These are phyloP conservation scores for Stachybotrys chlorohalonatus DNA, from an alignment of 2,329 filamentous ascomycete species.

Conservation along the genomic window DNA sequence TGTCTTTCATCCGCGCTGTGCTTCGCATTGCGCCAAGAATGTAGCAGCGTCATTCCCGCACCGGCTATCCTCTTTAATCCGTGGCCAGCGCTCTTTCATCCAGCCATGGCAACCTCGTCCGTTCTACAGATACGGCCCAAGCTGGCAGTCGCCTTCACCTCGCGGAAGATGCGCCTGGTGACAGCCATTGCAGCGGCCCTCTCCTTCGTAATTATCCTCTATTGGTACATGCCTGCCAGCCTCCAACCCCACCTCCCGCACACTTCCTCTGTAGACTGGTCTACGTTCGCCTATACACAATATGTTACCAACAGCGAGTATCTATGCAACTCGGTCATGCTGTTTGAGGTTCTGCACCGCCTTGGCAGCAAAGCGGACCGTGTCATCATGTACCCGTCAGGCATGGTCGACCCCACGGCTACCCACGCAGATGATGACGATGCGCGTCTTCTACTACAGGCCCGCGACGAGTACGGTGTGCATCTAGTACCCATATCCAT, in stretches of 20 bases:
- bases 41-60: background rate
- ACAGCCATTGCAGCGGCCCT: background rate
- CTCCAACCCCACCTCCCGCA: background rate
- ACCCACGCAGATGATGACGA: slow-evolving; percentile 11
- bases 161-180: background rate
- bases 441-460: slow-evolving; percentile 27
- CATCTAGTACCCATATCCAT: slow-evolving; percentile 32
- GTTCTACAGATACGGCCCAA: background rate
- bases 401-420: slow-evolving; percentile 22
- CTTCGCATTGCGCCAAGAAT: no score
- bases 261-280: background rate
- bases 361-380: slow-evolving; percentile 33
- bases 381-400: slow-evolving; percentile 35
- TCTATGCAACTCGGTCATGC: slow-evolving; percentile 41
- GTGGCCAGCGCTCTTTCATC: background rate
- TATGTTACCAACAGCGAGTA: slow-evolving; percentile 39
- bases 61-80: background rate
- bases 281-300: slow-evolving; percentile 35
- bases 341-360: slow-evolving; percentile 33
- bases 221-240: background rate
- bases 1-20: no score
- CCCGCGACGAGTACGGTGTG: slow-evolving; percentile 34
- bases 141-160: background rate
- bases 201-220: background rate
- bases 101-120: background rate